Evolutionary conservation across 768 basidiomycete species (phyloP).

Genomic region (Amanita polypyramis): DNA sequence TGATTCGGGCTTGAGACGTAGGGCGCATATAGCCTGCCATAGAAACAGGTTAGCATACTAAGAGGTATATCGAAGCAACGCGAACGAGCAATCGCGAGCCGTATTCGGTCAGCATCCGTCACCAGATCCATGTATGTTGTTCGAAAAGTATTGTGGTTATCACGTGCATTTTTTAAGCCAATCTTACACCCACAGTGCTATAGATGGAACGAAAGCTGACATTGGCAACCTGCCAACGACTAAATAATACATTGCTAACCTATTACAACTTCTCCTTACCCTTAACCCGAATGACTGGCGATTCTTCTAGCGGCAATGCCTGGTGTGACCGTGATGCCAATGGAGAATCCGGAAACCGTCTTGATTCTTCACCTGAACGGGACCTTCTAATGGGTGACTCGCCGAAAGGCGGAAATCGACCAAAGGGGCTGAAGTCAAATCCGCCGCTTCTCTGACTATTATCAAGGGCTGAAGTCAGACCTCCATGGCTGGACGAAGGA

Average conservation of each 20-base stretch:
- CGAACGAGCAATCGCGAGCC: slow-evolving; percentile 30
- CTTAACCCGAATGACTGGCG: slow-evolving; percentile 22
- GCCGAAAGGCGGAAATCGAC: slow-evolving; percentile 24
- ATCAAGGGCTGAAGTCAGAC: slow-evolving; percentile 20
- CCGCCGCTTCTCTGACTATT: slow-evolving; percentile 14
- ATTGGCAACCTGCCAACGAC: background rate
- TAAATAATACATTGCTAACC: background rate
- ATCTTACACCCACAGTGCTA: background rate
- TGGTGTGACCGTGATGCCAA: slow-evolving; percentile 16
- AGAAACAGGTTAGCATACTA: slow-evolving; percentile 2
- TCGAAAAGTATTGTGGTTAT: background rate
- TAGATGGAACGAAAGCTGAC: background rate
- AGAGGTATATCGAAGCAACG: background rate
- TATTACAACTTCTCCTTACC: slow-evolving; percentile 9
- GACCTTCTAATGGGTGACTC: slow-evolving; percentile 46
- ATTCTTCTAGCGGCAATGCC: slow-evolving; percentile 20
- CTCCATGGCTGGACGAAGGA: slow-evolving; percentile 16
- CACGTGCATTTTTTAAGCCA: background rate
- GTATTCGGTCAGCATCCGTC: slow-evolving; percentile 20
- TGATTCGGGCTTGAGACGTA: slow-evolving; percentile 32
- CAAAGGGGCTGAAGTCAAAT: slow-evolving; percentile 15
- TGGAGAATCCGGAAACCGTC: slow-evolving; percentile 24
- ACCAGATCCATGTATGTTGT: background rate
- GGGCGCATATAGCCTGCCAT: slow-evolving; percentile 32
- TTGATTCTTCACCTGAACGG: slow-evolving; percentile 21